Percentiles rank a stretch among this genome's conserved stretches.
These are phyloP conservation scores for Irineochytrium annulatum DNA, from an alignment of 192 early-diverging fungal species.

Conservation along the genomic window DNA sequence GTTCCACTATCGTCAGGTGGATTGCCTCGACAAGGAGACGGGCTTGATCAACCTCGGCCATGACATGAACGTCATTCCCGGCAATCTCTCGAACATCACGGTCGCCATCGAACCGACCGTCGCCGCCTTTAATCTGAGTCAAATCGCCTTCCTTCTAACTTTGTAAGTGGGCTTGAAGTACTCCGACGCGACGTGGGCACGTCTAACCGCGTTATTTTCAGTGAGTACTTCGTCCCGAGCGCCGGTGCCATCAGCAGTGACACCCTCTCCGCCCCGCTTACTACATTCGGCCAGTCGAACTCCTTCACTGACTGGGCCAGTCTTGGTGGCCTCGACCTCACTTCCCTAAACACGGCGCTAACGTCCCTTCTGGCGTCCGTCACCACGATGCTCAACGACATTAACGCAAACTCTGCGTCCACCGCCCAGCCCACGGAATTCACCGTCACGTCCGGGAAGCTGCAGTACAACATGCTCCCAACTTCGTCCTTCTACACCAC, in stretches of 20 bases:
- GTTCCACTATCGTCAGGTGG: background rate
- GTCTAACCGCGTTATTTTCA: background rate
- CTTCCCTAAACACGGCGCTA: background rate
- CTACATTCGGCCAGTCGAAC: background rate
- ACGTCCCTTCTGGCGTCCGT: background rate
- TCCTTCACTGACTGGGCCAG: background rate
- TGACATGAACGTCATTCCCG: background rate
- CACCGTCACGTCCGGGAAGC: background rate
- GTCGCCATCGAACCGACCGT: background rate
- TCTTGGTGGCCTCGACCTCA: background rate
- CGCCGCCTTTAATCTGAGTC: background rate
- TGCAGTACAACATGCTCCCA: background rate
- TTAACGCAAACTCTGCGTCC: background rate
- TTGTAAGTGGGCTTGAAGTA: background rate
- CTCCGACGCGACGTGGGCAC: background rate
- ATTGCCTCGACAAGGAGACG: background rate
- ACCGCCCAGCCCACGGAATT: background rate
- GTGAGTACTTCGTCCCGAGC: background rate
- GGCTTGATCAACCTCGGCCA: background rate
- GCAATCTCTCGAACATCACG: background rate
- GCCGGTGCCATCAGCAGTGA: background rate
- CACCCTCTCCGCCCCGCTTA: background rate
- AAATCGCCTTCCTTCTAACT: background rate
- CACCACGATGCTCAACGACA: background rate
- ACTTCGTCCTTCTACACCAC: background rate